Evolutionary conservation across 306 rosid genomes (phyloP), one percentile per base, ranked within the genome.

Genomic region (Datisca glomerata): DNA sequence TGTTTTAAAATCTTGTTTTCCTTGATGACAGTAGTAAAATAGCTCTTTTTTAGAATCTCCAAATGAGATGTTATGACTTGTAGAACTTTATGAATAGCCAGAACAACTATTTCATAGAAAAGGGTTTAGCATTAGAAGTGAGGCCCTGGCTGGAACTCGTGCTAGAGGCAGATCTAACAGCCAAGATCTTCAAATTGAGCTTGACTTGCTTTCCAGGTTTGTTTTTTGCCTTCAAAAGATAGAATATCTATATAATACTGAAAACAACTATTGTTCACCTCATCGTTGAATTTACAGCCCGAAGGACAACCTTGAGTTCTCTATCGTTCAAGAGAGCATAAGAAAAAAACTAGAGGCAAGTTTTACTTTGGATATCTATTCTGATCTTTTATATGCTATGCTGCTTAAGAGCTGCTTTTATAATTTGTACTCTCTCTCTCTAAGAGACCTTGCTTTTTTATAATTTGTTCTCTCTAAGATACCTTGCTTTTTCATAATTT

Each of bases 51-150:
- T 13, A 11, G 43, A 9, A 31, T 33, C 54, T 57, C 20, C 41
- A 45, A 27, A 49, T 29, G 52, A 18, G 25, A 60, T 60, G 46
- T 57, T 60, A 59, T 78, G 49, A 67, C 69, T 72, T 62, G 18
- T 38, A 73, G 69, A 55, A 59, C 60, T 71, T 63, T 73, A 70
- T 64, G 55, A 74, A 80, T 68, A 89, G 98, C 98, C 98, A 61
- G 98, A 89, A 86, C 91, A 71, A 68, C 84, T 89, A 64, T 89
- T 89, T 78, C 95, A 71, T 67, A 80, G 98, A 84, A 85, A 80
- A 72, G 50, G 67, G 43, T 93, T 80, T 53, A 57, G 49, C 62
- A 73, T 89, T 34, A 76, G 67, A 40, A 84, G 98, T 23, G 95
- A 89, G 48, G 98, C 95, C 50, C 66, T 84, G 69, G 98, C 98